A percentile compares a stretch with the other conserved stretches of the same genome.
Conservation (phyloP, 306 rosid genomes). For the Mucuna pruriens region DNA sequence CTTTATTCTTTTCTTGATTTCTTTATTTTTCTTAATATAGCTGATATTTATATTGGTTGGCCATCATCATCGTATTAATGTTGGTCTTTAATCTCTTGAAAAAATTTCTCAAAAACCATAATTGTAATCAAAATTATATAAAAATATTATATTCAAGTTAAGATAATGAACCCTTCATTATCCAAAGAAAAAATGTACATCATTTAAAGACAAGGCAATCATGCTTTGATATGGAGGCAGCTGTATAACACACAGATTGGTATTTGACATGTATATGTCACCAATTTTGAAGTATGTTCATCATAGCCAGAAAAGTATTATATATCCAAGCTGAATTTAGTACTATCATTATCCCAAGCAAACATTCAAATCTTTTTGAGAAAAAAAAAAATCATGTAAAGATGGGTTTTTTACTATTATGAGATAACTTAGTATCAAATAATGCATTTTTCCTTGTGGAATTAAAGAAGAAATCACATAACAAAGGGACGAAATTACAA, state of each 20-base stretch:
- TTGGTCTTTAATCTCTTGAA: neutral
- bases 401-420: neutral
- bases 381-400: neutral
- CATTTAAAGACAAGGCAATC: neutral
- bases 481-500: neutral
- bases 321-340: conserved; percentile 9
- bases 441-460: conserved; percentile 3
- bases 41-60: neutral
- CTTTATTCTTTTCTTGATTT: neutral
- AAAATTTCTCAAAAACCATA: neutral
- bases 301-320: neutral
- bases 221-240: neutral
- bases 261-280: neutral
- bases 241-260: neutral
- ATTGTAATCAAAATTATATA: neutral
- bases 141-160: neutral
- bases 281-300: neutral
- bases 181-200: neutral
- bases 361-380: neutral
- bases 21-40: neutral
- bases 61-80: neutral
- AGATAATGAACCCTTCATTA: neutral
- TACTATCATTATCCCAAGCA: conserved; percentile 16
- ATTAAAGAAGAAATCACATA: neutral
- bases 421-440: neutral